Conservation (phyloP, 805 yeast species). For the Blastobotrys mokoenaii region DNA sequence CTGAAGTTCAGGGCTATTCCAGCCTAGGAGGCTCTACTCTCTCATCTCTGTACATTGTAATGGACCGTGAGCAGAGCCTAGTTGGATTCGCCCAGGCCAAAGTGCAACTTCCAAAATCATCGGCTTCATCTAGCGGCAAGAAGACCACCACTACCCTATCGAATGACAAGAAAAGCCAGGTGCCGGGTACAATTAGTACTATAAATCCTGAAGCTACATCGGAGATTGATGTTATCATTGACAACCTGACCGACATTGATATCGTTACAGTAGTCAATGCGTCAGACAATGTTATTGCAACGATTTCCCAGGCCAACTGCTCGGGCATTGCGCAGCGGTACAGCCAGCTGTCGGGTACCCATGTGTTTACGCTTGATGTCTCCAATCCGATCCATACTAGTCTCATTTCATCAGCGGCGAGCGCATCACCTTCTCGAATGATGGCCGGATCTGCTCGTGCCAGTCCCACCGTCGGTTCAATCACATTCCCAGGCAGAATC, state of each 20-base stretch:
- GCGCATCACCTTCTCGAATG: no score
- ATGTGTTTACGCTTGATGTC: no score
- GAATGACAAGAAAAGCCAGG: no score
- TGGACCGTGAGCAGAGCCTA: conserved; percentile 14
- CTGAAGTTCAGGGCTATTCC: conserved; percentile 14
- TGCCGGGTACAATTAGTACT: no score
- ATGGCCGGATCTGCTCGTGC: no score
- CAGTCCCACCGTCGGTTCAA: no score
- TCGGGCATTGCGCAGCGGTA: not conserved
- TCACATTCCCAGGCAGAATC: no score
- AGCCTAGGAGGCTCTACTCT: conserved; percentile 17
- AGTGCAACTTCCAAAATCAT: not conserved
- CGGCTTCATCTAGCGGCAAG: no score
- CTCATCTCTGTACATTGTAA: conserved; percentile 15
- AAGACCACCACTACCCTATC: no score
- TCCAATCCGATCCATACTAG: no score
- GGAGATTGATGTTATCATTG: not conserved
- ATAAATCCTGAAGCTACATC: not conserved
- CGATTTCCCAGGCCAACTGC: not conserved
- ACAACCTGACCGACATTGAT: conserved; percentile 1
- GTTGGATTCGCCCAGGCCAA: conserved; percentile 18
- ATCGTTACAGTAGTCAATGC: not conserved
- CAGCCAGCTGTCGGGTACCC: no score
- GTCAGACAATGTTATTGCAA: not conserved
- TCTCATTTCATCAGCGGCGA: no score